Percentiles rank a stretch among this genome's conserved stretches.
Conservation (phyloP, 2,329 filamentous ascomycete genomes). For the Fusarium equiseti region DNA sequence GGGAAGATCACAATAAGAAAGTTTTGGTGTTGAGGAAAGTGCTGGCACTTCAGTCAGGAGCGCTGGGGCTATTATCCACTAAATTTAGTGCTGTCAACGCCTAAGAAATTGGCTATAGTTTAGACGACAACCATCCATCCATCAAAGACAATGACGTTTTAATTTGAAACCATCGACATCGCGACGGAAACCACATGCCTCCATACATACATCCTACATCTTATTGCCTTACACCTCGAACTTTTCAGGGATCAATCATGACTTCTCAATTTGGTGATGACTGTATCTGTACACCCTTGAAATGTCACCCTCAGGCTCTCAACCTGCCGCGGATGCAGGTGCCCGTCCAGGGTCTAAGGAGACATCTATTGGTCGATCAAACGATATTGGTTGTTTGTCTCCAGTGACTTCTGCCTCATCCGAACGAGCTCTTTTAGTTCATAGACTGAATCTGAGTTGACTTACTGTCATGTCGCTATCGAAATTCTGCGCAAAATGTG, state of each 20-base stretch:
- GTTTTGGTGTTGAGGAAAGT: slow-evolving; percentile 1
- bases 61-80: not conserved
- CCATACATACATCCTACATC: not conserved
- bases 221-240: not conserved
- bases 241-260: not conserved
- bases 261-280: not conserved
- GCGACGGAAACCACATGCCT: not conserved
- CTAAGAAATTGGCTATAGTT: slow-evolving; percentile 7
- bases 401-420: not conserved
- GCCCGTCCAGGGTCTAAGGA: not conserved
- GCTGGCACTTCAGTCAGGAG: not conserved
- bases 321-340: not conserved
- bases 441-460: too few relatives aligned
- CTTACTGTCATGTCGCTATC: not conserved
- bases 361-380: not conserved
- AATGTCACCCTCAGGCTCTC: not conserved
- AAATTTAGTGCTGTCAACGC: not conserved
- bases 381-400: not conserved
- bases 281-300: not conserved
- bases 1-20: not conserved
- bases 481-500: slow-evolving; percentile 17
- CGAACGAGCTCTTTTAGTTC: not conserved
- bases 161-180: not conserved
- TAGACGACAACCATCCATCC: not conserved
- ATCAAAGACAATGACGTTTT: not conserved